phyloP scores from a whole-genome alignment of 106 monocot genomes.

The Dendrobium chrysotoxum region DNA sequence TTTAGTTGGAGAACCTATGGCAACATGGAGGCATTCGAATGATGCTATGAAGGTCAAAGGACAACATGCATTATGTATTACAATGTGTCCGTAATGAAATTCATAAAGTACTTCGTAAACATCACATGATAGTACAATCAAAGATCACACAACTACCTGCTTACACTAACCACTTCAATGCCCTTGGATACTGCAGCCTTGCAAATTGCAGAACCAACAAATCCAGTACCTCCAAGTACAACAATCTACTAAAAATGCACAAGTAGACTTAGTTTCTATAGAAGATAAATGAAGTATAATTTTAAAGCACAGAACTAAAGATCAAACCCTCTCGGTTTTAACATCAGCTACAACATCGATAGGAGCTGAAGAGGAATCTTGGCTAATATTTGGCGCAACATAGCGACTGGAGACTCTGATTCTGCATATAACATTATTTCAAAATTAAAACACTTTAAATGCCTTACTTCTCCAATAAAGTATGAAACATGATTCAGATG shows the following conservation, averaged over 20 bases:
- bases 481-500: neutral
- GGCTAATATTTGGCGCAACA: constrained; percentile 25
- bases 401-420: constrained; percentile 9
- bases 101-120: neutral
- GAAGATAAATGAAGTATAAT: neutral
- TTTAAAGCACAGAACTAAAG: neutral
- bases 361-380: constrained; percentile 40
- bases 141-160: constrained; percentile 49
- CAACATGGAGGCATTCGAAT: neutral
- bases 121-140: neutral
- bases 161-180: constrained; percentile 90
- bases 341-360: constrained; percentile 70
- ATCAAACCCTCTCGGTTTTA: constrained; percentile 51
- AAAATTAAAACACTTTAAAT: neutral
- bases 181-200: constrained; percentile 94
- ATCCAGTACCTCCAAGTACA: constrained; percentile 90
- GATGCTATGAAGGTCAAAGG: neutral
- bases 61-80: neutral
- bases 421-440: constrained; percentile 2
- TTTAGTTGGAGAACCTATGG: neutral
- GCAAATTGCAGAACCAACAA: constrained; percentile 95
- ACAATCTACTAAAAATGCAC: constrained; percentile 48
- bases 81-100: neutral
- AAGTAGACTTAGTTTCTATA: neutral
- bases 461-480: neutral